Evolutionary conservation across 1,284 basidiomycete genomes (phyloP), one percentile per base, ranked within the genome.

Genomic region (Gymnopus androsaceus): DNA sequence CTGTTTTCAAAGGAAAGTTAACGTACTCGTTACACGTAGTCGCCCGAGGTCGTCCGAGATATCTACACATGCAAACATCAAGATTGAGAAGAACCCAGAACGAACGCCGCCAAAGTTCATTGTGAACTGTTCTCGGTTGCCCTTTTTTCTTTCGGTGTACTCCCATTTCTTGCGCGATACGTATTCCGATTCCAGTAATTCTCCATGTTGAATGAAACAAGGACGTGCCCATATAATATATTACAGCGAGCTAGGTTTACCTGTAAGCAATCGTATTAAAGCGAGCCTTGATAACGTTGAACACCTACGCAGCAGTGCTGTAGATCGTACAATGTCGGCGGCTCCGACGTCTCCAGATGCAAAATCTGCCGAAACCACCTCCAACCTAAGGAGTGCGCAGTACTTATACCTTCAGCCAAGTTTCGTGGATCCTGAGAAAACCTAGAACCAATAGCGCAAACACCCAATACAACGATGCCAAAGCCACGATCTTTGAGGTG

Each of bases 81-180:
- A 38, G 15, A 14, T 31, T 23, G 11, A 58, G 19, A 23, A 58
- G 15, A 31, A 46, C 25, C 57, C 57, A 58, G 42, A 54, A 58
- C n/a, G 57, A 47, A 12, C 57, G 37, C 14, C 48, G 41, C 57
- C 57, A 58, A 37, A 57, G 56, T 47, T 57, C 56, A 33, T 37
- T 44, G 15, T 51, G 28, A 45, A 44, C 41, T 15, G 47, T 50
- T 11, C 28, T 5, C 27, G 40, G 33, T 30, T 25, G 21, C 17
- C 36, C 48, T 21, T 56, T 45, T 37, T 51, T 48, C 28, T 51
- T 50, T 31, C 48, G 28, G 21, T 37, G 42, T 14, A 82, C 84
- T n/a, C 85, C 86, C 0, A 87, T 80, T 58, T 88, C 85, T 59
- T 87, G 83, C 0, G 86, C 86, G 6, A 87, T 71, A 9, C 88